phyloP scores from a whole-genome alignment of 148 eudicot species.

The Arbutus unedo region DNA sequence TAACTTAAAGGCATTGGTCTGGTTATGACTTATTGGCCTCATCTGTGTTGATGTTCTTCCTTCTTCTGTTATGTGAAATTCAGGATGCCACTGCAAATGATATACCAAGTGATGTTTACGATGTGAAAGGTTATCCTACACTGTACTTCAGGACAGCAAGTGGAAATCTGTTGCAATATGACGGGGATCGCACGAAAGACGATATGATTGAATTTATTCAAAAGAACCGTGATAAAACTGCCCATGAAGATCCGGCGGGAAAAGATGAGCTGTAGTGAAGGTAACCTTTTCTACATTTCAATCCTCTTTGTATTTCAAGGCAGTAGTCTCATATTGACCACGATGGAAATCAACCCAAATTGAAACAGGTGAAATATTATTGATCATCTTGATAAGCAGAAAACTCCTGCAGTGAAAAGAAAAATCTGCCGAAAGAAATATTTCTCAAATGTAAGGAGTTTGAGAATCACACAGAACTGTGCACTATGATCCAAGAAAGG shows the following conservation, averaged over 20 bases:
- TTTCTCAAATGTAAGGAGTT: neutral
- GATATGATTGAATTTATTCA: constrained; percentile 50
- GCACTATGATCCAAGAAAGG: neutral
- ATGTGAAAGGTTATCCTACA: constrained; percentile 68
- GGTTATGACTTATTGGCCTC: neutral
- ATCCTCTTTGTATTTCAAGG: neutral
- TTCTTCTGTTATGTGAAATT: neutral
- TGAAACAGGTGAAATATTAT: neutral
- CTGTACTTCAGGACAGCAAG: constrained; percentile 62
- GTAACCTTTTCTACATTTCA: constrained; percentile 17
- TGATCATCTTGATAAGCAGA: neutral
- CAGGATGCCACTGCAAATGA: constrained; percentile 80
- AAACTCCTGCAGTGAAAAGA: neutral
- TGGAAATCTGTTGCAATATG: constrained; percentile 45
- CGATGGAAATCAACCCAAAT: neutral
- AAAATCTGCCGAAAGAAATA: neutral
- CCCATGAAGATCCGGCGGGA: constrained; percentile 24
- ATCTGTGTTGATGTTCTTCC: neutral
- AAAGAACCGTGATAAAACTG: constrained; percentile 43
- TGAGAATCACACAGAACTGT: neutral
- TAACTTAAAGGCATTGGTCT: constrained; percentile 3
- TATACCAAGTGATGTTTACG: constrained; percentile 42
- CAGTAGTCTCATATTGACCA: neutral
- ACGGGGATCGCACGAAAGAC: constrained; percentile 59
- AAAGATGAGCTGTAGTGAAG: constrained; percentile 55